These are phyloP conservation scores for Priceomyces castillae DNA, from an alignment of 805 yeast genomes.

Conservation along the genomic window DNA sequence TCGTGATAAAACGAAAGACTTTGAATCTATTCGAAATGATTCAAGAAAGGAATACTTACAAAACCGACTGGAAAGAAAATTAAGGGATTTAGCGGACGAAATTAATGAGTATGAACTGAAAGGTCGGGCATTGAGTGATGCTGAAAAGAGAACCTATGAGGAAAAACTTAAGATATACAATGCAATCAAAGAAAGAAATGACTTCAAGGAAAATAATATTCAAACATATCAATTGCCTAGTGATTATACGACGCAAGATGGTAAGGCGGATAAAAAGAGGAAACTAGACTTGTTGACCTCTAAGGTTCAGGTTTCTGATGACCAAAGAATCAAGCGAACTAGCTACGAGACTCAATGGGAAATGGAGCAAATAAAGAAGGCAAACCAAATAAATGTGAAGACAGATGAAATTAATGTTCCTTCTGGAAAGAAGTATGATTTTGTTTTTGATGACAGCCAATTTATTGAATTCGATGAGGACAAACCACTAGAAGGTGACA, in stretches of 20 bases:
- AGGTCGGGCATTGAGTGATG: constrained; percentile 4
- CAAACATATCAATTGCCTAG: constrained; percentile 52
- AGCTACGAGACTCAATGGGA: constrained; percentile 50
- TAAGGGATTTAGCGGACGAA: constrained; percentile 17
- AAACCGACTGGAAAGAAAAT: constrained; percentile 19
- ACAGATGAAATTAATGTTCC: constrained; percentile 42
- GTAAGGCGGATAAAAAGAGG: constrained; percentile 51
- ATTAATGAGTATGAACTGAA: constrained; percentile 10
- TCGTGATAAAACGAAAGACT: constrained; percentile 1
- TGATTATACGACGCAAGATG: constrained; percentile 51
- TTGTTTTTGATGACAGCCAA: constrained; percentile 69
- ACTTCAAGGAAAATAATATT: constrained; percentile 5
- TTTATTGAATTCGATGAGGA: constrained; percentile 25
- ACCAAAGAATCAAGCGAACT: constrained; percentile 15
- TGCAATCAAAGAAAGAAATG: constrained; percentile 21
- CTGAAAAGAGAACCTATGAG: constrained; percentile 17
- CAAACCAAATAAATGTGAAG: constrained; percentile 29
- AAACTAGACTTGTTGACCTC: constrained; percentile 51
- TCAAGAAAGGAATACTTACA: constrained; percentile 22
- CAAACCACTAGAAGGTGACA: constrained; percentile 12
- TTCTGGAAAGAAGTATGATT: constrained; percentile 57
- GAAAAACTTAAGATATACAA: constrained; percentile 17
- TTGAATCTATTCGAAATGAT: constrained; percentile 9
- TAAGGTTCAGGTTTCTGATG: constrained; percentile 17
- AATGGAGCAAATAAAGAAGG: constrained; percentile 45